phyloP scores from a whole-genome alignment of 345 rosid genomes.

The Alliaria petiolata region DNA sequence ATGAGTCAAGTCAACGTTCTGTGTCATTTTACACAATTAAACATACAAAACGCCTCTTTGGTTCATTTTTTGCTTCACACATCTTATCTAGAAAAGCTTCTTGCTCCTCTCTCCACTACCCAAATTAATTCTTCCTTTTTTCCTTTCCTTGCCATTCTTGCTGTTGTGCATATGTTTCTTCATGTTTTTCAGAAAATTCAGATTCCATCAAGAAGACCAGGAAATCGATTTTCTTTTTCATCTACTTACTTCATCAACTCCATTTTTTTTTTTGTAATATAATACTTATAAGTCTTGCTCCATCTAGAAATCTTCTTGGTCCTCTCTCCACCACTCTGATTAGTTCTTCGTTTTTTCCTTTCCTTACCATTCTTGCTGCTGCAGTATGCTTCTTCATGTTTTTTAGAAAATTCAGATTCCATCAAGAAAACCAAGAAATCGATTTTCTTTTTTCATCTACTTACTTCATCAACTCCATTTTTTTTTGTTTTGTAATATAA shows the following conservation, averaged over 20 bases:
- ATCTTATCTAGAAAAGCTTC: too few species aligned
- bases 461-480: too few species aligned
- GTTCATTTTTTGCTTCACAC: too few species aligned
- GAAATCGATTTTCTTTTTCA: neutral
- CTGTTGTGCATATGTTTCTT: neutral
- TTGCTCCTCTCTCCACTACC: neutral
- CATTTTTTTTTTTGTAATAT: too few species aligned
- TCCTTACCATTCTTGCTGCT: neutral
- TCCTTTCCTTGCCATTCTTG: neutral
- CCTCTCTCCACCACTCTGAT: neutral
- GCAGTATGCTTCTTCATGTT: neutral
- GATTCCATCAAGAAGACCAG: neutral
- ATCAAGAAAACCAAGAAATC: neutral
- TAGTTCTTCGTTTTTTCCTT: too few species aligned
- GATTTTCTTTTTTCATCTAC: neutral
- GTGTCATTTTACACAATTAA: too few species aligned
- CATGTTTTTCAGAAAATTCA: neutral
- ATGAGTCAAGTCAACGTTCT: too few species aligned
- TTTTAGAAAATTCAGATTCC: neutral
- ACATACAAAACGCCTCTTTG: too few species aligned
- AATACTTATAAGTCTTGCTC: too few species aligned
- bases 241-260: too few species aligned
- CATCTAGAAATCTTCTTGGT: neutral
- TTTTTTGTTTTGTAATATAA: too few species aligned
- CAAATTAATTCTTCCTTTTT: too few species aligned